Evolutionary conservation across 257 asterid species (phyloP).

Genomic region (Scutellaria barbata): DNA sequence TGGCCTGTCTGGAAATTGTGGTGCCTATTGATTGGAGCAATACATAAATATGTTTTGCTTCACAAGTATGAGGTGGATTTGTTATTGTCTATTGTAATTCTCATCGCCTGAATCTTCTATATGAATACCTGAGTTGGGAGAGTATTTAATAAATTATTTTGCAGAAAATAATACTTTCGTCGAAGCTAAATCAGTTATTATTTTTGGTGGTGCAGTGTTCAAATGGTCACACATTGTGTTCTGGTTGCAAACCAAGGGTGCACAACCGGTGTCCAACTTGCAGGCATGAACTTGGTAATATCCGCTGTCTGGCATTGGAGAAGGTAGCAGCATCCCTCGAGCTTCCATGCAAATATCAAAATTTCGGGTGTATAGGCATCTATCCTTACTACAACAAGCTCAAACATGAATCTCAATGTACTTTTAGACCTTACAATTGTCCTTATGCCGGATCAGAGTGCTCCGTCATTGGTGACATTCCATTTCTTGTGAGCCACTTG

Average conservation of each 20-base stretch:
- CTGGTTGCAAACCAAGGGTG: constrained; percentile 55
- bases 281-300: constrained; percentile 54
- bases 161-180: not conserved
- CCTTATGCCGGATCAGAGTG: constrained; percentile 59
- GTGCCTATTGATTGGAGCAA: not conserved
- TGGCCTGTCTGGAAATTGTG: not conserved
- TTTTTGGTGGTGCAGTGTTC: constrained; percentile 41
- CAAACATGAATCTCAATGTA: constrained; percentile 51
- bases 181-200: not conserved
- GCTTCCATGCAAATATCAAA: constrained; percentile 52
- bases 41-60: not conserved
- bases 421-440: constrained; percentile 51
- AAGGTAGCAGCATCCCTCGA: constrained; percentile 55
- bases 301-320: constrained; percentile 54
- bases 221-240: constrained; percentile 54
- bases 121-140: not conserved
- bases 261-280: constrained; percentile 55
- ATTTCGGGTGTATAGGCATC: constrained; percentile 48
- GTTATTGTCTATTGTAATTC: not conserved
- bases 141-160: too few species aligned
- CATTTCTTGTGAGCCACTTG: constrained; percentile 50
- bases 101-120: not conserved
- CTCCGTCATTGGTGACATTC: constrained; percentile 50
- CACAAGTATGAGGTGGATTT: not conserved
- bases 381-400: constrained; percentile 56